These are phyloP conservation scores for Diospyros lotus DNA, from an alignment of 148 eudicot species.

Conservation along the genomic window DNA sequence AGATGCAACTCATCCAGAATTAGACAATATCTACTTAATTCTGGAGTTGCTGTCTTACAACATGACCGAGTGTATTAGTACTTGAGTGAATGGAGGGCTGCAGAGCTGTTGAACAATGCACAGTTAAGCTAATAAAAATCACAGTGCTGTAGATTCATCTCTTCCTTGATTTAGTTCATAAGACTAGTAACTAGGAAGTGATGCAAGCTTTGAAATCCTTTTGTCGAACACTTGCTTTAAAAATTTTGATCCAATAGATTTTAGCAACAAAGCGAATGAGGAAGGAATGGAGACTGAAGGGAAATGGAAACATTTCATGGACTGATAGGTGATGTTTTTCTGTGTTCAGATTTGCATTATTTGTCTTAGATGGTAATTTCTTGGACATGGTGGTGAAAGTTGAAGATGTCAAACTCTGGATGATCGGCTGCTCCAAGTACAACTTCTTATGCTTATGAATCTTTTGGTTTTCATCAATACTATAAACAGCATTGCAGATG, in stretches of 20 bases:
- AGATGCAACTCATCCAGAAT: slow-evolving; percentile 23
- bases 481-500: no score
- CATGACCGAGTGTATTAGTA: slow-evolving; percentile 7
- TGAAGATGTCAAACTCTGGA: no score
- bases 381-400: no score
- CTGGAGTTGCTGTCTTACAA: slow-evolving; percentile 18
- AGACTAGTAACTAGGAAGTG: background rate
- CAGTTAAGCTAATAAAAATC: background rate
- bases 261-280: background rate
- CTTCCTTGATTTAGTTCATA: background rate
- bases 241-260: background rate
- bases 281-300: background rate
- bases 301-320: background rate
- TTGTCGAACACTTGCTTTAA: background rate
- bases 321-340: background rate
- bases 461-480: no score
- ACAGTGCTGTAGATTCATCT: background rate
- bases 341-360: background rate
- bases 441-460: no score
- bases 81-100: slow-evolving; percentile 1
- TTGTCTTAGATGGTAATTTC: background rate
- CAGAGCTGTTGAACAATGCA: background rate
- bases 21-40: slow-evolving; percentile 12
- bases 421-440: no score
- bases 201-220: slow-evolving; percentile 1